A percentile compares a stretch with the other conserved stretches of the same genome.
These are phyloP conservation scores for Nicotiana rustica DNA, from an alignment of 305 asterid genomes.

Conservation along the genomic window DNA sequence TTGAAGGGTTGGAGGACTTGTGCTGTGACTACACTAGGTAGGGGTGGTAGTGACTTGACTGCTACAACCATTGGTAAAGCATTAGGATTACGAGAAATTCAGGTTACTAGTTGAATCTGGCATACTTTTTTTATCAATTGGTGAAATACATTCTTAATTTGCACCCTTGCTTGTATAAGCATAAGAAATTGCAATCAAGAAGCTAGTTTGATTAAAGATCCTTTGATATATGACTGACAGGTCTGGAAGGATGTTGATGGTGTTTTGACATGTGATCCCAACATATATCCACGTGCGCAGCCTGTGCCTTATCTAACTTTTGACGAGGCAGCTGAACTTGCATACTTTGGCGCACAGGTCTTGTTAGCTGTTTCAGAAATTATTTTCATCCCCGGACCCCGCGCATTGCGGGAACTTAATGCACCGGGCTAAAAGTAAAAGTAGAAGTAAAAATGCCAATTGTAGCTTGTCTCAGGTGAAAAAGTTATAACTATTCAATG, in stretches of 20 bases:
- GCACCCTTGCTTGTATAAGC: slow-evolving; percentile 4
- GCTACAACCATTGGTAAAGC: slow-evolving; percentile 98
- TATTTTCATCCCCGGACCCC: not conserved
- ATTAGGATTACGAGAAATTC: slow-evolving; percentile 89
- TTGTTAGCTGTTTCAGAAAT: not conserved
- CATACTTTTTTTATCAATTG: not conserved
- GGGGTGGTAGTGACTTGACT: slow-evolving; percentile 99
- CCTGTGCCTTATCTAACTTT: slow-evolving; percentile 93
- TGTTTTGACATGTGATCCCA: slow-evolving; percentile 96
- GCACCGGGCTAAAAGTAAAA: too few species aligned
- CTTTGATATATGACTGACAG: slow-evolving; percentile 46
- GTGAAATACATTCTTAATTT: not conserved
- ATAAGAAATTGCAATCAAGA: slow-evolving; percentile 13
- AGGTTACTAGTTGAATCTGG: slow-evolving; percentile 52
- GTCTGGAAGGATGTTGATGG: slow-evolving; percentile 99
- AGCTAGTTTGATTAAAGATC: slow-evolving; percentile 22
- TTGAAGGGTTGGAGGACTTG: slow-evolving; percentile 87
- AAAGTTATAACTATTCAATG: not conserved
- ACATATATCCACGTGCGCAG: slow-evolving; percentile 65
- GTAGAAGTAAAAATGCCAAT: not conserved
- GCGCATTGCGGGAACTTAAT: too few species aligned
- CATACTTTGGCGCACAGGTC: slow-evolving; percentile 98
- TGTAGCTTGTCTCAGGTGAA: not conserved
- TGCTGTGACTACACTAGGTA: slow-evolving; percentile 94
- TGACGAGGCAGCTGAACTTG: slow-evolving; percentile 99